Evolutionary conservation across 2,329 filamentous ascomycete genomes (phyloP), one percentile per base, ranked within the genome.

Genomic region (Madurella fahalii): DNA sequence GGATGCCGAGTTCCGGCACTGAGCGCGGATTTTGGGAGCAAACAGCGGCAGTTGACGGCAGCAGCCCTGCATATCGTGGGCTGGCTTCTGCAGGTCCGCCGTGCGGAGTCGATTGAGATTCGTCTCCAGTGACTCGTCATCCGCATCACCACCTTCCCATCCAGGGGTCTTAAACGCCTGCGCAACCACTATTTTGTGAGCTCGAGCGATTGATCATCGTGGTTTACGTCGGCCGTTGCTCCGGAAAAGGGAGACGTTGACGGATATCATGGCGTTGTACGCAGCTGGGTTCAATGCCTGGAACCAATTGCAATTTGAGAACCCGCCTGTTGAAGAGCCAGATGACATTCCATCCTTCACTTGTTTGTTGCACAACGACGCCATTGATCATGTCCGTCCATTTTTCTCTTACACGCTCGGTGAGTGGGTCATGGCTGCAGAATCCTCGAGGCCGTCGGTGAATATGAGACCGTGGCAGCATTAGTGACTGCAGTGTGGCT

Each of bases 271-370:
- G 78, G 70, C 77, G 50, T 66, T 85, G 5, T 80, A 78, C 63
- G 79, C 76, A 41, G 61, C 77, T 2, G 82, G 82, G 40, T 78
- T 81, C 68, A 85, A 85, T 63, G 79, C 80, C 51, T 85, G 79
- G 79, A 67, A 69, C 52, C 81, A 85, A 61, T 72, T 84, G 15
- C 59, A 64, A 2, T 77, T 82, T 54, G 50, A 47, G 5, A 13
- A 7, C 52, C 39, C 42, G 40, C 15, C 7, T 57, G 55, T 4
- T 4, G 46, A 63, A 1, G 74, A 80, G 40, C 72, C 75, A 4
- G 66, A 73, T 4, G 82, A 84, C 61, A 16, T 81, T 4, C 55
- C 55, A 16, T 56, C 62, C 1, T 83, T 84, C 56, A 68, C 67
- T 42, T 69, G 69, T 47, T 63, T 80, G 5, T 62, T 81, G 4